phyloP scores from a whole-genome alignment of 1,284 basidiomycete genomes.

The Somion occarium region DNA sequence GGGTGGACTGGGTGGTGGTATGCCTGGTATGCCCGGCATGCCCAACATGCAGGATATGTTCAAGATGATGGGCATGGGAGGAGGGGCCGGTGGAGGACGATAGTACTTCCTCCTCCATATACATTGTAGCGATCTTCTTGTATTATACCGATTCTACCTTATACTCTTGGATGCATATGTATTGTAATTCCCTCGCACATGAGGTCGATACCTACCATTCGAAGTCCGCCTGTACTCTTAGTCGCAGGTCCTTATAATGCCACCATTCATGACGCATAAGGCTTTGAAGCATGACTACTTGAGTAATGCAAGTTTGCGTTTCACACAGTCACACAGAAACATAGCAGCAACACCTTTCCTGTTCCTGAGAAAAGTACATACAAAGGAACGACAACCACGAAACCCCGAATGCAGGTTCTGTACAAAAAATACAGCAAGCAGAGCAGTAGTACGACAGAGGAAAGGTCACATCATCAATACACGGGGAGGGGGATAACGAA shows the following conservation, averaged over 20 bases:
- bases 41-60: constrained; percentile 71
- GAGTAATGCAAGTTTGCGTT: neutral
- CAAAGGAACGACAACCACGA: constrained; percentile 56
- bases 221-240: too few relatives aligned
- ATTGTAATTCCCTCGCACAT: neutral
- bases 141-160: neutral
- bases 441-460: constrained; percentile 16
- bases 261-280: too few relatives aligned
- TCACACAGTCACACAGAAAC: constrained; percentile 5
- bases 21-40: constrained; percentile 37
- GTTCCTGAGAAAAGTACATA: constrained; percentile 55
- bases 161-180: neutral
- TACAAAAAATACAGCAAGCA: constrained; percentile 19
- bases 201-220: too few relatives aligned
- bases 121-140: neutral
- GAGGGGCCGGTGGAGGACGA: constrained; percentile 20
- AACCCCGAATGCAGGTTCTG: constrained; percentile 31
- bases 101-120: neutral
- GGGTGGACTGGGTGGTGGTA: constrained; percentile 44
- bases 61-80: constrained; percentile 83
- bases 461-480: constrained; percentile 20
- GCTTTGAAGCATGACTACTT: too few relatives aligned
- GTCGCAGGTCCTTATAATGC: too few relatives aligned
- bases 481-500: constrained; percentile 11
- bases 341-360: constrained; percentile 31